These are phyloP conservation scores for Aristolochia fimbriata DNA, from an alignment of 164 flowering plant genomes.

Conservation along the genomic window DNA sequence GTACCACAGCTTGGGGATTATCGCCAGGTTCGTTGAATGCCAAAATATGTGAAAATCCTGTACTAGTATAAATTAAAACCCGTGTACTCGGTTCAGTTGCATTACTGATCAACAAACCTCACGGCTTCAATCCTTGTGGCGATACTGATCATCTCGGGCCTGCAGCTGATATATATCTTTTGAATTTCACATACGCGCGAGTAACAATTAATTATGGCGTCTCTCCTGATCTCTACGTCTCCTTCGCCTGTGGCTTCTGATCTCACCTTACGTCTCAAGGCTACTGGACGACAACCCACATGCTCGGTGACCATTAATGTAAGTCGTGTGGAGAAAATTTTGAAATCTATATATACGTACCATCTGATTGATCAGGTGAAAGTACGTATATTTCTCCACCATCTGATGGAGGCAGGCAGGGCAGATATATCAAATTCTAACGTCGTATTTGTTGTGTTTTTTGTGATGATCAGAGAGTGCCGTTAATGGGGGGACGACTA, in stretches of 20 bases:
- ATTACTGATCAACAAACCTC: too few relatives aligned
- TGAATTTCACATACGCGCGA: too few relatives aligned
- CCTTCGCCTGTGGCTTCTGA: conserved; percentile 18
- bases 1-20: conserved; percentile 6
- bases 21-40: conserved; percentile 8
- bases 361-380: not conserved
- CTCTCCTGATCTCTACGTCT: conserved; percentile 15
- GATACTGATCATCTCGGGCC: too few relatives aligned
- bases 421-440: not conserved
- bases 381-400: not conserved
- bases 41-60: not conserved
- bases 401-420: not conserved
- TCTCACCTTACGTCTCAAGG: conserved; percentile 1
- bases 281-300: conserved; percentile 1
- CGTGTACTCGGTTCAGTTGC: too few relatives aligned
- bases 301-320: too few relatives aligned
- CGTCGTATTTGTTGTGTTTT: too few relatives aligned
- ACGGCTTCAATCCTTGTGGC: not conserved
- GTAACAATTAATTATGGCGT: conserved; percentile 11
- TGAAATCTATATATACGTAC: too few relatives aligned
- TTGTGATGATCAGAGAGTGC: conserved; percentile 20
- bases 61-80: not conserved
- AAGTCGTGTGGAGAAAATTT: too few relatives aligned
- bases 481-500: conserved; percentile 16
- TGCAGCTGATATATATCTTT: too few relatives aligned